Base-by-base conservation (phyloP, 306 rosid genomes). In the Calophaca sinica region DNA sequence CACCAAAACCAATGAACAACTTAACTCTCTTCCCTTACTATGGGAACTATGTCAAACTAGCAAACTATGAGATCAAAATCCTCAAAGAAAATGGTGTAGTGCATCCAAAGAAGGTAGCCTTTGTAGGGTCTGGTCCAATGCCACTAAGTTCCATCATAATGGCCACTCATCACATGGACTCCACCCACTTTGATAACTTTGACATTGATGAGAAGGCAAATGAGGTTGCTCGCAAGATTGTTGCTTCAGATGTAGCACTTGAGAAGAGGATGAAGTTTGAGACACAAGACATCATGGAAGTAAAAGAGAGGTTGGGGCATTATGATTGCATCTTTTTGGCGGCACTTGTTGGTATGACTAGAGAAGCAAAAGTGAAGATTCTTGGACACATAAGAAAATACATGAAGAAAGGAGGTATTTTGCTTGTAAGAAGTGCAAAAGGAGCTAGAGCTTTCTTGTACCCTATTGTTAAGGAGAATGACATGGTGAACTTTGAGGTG, bases 41-140 rank as follows among this genome's bases (percentile, higher is more conserved):
- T 49, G 82, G 77, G 0, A 92, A 92, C 85, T 90, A 92, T 66
- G 73, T 92, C 10, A 85, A 88, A 73, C 79, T 92, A 36, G 91
- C 91, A 14, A 74, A 75, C 62, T 26, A 87, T 51, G 97, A 92
- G 74, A 31, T 67, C 68, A 81, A 64, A 45, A 82, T 92, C 51
- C 82, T 92, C 4, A 69, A 57, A 9, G 83, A 80, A 11, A 87
- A 87, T 29, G 92, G 86, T 1, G 57, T 87, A 12, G 59, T 42
- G 12, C 48, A 62, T 29, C 78, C 91, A 7, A 85, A 87, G 52
- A 92, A 76, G 46, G 86, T 90, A 1, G 91, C 97, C 0, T 92
- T 90, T 52, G 74, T 92, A 1, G 96, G 97, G 20, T 92, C 97
- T 0, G 97, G 97, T n/a, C 94, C 97, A 57, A 74, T 90, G 89